These are phyloP conservation scores for Rhizopogon rudus DNA, from an alignment of 768 basidiomycete species.

Conservation along the genomic window DNA sequence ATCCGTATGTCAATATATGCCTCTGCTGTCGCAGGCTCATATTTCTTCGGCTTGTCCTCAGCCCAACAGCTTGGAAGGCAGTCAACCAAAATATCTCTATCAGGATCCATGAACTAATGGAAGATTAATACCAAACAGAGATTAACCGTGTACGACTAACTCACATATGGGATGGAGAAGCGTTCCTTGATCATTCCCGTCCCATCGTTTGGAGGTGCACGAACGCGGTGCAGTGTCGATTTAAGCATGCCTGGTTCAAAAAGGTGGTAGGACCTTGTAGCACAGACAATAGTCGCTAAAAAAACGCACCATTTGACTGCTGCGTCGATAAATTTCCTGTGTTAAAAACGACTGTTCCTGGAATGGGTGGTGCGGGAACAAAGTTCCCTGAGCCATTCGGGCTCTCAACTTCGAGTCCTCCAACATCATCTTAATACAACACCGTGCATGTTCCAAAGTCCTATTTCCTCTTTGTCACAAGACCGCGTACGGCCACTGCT, in stretches of 20 bases:
- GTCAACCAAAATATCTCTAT: slow-evolving; percentile 39
- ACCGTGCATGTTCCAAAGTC: slow-evolving; percentile 62
- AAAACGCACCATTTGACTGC: slow-evolving; percentile 28
- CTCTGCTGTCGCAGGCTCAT: slow-evolving; percentile 38
- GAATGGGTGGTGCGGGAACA: slow-evolving; percentile 39
- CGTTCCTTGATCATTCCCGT: slow-evolving; percentile 40
- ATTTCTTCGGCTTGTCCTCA: slow-evolving; percentile 40
- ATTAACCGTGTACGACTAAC: slow-evolving; percentile 10
- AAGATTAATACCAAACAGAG: not conserved
- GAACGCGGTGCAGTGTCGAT: slow-evolving; percentile 48
- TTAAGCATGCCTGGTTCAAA: slow-evolving; percentile 19
- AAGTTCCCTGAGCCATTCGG: too few species aligned
- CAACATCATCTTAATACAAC: too few species aligned
- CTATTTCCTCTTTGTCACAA: slow-evolving; percentile 4
- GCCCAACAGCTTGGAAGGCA: slow-evolving; percentile 50
- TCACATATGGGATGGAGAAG: slow-evolving; percentile 60
- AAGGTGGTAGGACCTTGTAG: not conserved
- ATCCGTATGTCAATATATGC: slow-evolving; percentile 37
- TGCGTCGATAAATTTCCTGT: slow-evolving; percentile 47
- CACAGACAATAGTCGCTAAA: not conserved
- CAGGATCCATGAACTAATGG: slow-evolving; percentile 28
- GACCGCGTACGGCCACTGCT: not conserved
- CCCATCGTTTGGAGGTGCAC: slow-evolving; percentile 28
- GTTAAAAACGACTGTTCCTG: slow-evolving; percentile 46
- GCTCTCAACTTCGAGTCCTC: too few species aligned